Percentiles rank a stretch among this genome's conserved stretches.
These are phyloP conservation scores for Populus deltoides DNA, from an alignment of 345 rosid genomes.

Conservation along the genomic window DNA sequence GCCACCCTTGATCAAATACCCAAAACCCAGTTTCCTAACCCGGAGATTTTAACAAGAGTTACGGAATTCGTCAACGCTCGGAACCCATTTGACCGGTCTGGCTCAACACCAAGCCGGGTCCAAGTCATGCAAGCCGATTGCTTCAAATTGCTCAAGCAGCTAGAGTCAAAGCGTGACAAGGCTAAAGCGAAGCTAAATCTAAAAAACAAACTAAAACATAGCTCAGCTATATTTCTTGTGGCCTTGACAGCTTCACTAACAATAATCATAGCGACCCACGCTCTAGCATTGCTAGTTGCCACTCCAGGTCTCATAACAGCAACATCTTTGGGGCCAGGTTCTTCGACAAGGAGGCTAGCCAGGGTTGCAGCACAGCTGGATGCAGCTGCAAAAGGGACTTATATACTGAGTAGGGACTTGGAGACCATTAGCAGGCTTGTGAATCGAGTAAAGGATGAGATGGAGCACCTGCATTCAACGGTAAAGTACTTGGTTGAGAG, in stretches of 20 bases:
- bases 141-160: constrained; percentile 39
- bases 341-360: constrained; percentile 38
- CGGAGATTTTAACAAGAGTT: constrained; percentile 11
- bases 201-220: constrained; percentile 34
- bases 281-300: constrained; percentile 60
- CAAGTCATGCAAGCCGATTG: constrained; percentile 37
- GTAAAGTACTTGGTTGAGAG: constrained; percentile 53
- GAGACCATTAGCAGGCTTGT: constrained; percentile 69
- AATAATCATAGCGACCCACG: constrained; percentile 60
- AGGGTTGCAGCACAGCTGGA: constrained; percentile 51
- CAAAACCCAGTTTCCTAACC: not conserved
- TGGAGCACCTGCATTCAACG: constrained; percentile 50
- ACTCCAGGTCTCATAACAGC: constrained; percentile 48
- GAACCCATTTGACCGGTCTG: constrained; percentile 33
- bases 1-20: constrained; percentile 21
- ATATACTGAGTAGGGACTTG: constrained; percentile 61
- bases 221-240: constrained; percentile 58
- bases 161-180: constrained; percentile 55
- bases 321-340: constrained; percentile 27
- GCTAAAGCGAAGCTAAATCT: constrained; percentile 43
- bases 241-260: constrained; percentile 60
- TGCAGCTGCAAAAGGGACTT: constrained; percentile 76
- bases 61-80: constrained; percentile 28
- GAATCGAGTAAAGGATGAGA: constrained; percentile 56
- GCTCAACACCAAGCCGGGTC: constrained; percentile 31